A percentile compares a stretch with the other conserved stretches of the same genome.
phyloP scores from a whole-genome alignment of 148 eudicot genomes.

The Rhododendron mucronatum region DNA sequence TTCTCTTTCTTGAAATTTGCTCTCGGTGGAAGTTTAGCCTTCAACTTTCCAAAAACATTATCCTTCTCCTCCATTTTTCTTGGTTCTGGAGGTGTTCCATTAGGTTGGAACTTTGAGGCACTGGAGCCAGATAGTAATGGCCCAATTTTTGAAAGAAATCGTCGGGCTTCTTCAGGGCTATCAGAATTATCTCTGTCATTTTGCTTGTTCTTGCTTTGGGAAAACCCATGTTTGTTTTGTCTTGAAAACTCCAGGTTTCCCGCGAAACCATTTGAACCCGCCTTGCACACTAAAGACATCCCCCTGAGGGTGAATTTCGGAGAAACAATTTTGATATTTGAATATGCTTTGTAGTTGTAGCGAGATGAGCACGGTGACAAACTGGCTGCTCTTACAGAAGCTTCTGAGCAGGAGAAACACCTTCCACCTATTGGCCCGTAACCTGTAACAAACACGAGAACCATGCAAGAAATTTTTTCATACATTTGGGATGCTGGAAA shows the following conservation, averaged over 20 bases:
- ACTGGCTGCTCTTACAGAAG: constrained; percentile 2
- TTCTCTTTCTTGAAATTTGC: neutral
- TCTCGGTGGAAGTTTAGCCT: neutral
- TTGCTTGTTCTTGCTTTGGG: neutral
- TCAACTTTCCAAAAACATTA: neutral
- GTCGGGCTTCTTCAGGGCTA: neutral
- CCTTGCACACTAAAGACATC: neutral
- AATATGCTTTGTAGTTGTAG: neutral
- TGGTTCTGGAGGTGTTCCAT: neutral
- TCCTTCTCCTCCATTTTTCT: neutral
- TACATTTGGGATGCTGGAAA: neutral
- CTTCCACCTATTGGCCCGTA: neutral
- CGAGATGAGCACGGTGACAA: neutral
- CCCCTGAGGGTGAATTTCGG: neutral
- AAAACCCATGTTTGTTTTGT: neutral
- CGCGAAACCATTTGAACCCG: neutral
- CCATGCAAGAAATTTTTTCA: neutral
- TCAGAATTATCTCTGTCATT: neutral
- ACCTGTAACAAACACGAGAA: neutral
- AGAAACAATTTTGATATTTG: neutral
- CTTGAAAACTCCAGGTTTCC: neutral
- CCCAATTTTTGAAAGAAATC: neutral
- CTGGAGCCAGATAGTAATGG: neutral
- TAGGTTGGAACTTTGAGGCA: neutral
- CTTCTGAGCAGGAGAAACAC: neutral